These are phyloP conservation scores for Fusarium sp. DNA, from an alignment of 2,329 filamentous ascomycete species.

Conservation along the genomic window DNA sequence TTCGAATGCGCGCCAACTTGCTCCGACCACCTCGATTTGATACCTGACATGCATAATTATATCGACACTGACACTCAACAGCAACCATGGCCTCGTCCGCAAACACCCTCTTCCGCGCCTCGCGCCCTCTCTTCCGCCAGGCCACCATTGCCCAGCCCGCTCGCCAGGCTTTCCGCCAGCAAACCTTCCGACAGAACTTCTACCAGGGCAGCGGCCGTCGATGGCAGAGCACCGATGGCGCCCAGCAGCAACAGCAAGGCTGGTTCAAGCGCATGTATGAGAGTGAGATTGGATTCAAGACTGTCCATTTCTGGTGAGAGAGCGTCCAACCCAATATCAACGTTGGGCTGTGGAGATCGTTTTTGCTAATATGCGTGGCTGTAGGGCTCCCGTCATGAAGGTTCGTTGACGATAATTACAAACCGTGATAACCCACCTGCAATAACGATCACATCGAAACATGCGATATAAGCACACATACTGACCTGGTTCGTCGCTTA, in stretches of 20 bases:
- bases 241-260: constrained; percentile 54
- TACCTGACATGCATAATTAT: constrained; percentile 6
- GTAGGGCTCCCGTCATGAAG: constrained; percentile 93
- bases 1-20: background rate
- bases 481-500: constrained; percentile 21
- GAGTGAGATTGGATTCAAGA: constrained; percentile 85
- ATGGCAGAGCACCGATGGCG: constrained; percentile 75
- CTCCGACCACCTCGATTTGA: constrained; percentile 1
- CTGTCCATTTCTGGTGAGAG: constrained; percentile 93
- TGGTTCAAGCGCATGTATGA: constrained; percentile 86
- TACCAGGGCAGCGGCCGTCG: constrained; percentile 58
- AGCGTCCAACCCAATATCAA: background rate
- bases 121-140: constrained; percentile 67
- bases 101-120: constrained; percentile 63
- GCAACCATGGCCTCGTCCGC: constrained; percentile 59
- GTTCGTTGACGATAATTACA: constrained; percentile 46
- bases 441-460: background rate
- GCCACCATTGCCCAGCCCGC: constrained; percentile 63
- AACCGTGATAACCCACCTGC: background rate
- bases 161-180: constrained; percentile 64
- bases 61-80: constrained; percentile 12
- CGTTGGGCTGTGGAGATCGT: background rate
- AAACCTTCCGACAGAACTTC: constrained; percentile 56
- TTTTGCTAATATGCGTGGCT: constrained; percentile 38
- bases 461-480: background rate